Conservation (phyloP, 2,329 filamentous ascomycete genomes). For the Calonectria hongkongensis region DNA sequence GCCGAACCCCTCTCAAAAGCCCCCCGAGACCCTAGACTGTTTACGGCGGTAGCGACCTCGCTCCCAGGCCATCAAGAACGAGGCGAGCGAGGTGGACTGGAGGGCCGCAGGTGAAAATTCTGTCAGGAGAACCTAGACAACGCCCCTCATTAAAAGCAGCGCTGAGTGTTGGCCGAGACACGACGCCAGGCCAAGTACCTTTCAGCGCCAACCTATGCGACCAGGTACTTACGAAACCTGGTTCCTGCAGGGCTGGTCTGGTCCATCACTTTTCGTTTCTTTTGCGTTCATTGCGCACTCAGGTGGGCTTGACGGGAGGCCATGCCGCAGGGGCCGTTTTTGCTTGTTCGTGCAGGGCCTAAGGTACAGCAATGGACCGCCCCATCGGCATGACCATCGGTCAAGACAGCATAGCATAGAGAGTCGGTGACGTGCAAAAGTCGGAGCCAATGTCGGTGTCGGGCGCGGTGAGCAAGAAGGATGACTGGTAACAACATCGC, state of each 20-base stretch:
- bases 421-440: constrained; percentile 51
- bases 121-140: constrained; percentile 57
- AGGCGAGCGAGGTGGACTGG: constrained; percentile 46
- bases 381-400: constrained; percentile 51
- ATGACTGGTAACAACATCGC: constrained; percentile 34
- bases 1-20: constrained; percentile 40
- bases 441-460: constrained; percentile 55
- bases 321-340: constrained; percentile 38
- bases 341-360: constrained; percentile 48
- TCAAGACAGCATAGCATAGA: constrained; percentile 49
- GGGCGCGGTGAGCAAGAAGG: constrained; percentile 48
- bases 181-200: constrained; percentile 45
- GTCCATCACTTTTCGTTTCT: constrained; percentile 48
- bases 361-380: constrained; percentile 47
- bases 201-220: constrained; percentile 33
- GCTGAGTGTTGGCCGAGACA: constrained; percentile 50
- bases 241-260: constrained; percentile 50
- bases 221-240: constrained; percentile 42
- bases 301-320: constrained; percentile 40
- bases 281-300: constrained; percentile 15
- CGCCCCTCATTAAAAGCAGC: constrained; percentile 51
- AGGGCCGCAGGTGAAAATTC: constrained; percentile 54
- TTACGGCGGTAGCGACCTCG: constrained; percentile 50
- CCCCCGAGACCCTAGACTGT: constrained; percentile 44
- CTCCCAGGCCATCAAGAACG: constrained; percentile 41